Evolutionary conservation across 306 rosid species (phyloP).

Genomic region (Astragalus glycyphyllos): DNA sequence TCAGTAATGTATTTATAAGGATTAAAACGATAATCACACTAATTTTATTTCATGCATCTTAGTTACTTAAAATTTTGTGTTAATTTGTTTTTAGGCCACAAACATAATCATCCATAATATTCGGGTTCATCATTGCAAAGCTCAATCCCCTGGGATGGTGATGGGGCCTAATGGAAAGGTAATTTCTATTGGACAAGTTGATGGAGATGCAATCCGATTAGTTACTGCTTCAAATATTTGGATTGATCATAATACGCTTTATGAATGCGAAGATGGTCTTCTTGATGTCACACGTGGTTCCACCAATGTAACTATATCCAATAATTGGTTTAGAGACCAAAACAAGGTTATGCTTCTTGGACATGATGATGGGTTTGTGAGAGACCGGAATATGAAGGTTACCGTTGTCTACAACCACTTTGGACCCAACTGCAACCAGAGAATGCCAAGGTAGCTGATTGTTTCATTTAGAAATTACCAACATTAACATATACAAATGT

Average conservation of each 20-base stretch:
- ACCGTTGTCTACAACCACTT: slow-evolving; percentile 50
- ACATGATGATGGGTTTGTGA: slow-evolving; percentile 47
- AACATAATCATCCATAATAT: slow-evolving; percentile 45
- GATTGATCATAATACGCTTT: slow-evolving; percentile 50
- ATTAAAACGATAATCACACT: no score
- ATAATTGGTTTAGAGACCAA: slow-evolving; percentile 47
- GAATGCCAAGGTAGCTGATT: slow-evolving; percentile 42
- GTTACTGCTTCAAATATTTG: slow-evolving; percentile 45
- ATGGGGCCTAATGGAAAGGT: slow-evolving; percentile 49
- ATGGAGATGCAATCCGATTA: slow-evolving; percentile 48
- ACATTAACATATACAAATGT: neutral
- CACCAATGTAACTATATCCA: slow-evolving; percentile 48
- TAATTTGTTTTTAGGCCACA: slow-evolving; percentile 19
- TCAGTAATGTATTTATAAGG: no score
- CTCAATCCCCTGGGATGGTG: slow-evolving; percentile 42
- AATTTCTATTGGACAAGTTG: slow-evolving; percentile 42
- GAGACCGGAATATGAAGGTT: slow-evolving; percentile 46
- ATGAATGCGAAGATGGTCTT: slow-evolving; percentile 45
- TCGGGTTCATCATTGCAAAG: slow-evolving; percentile 43
- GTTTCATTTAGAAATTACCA: neutral
- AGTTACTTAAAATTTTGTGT: no score
- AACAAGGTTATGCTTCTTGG: slow-evolving; percentile 56
- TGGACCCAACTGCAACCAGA: slow-evolving; percentile 49
- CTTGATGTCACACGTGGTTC: slow-evolving; percentile 50
- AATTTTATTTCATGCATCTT: neutral